Conservation (phyloP, 371 early-diverging fungal species). For the Blyttiomyces sp. region DNA sequence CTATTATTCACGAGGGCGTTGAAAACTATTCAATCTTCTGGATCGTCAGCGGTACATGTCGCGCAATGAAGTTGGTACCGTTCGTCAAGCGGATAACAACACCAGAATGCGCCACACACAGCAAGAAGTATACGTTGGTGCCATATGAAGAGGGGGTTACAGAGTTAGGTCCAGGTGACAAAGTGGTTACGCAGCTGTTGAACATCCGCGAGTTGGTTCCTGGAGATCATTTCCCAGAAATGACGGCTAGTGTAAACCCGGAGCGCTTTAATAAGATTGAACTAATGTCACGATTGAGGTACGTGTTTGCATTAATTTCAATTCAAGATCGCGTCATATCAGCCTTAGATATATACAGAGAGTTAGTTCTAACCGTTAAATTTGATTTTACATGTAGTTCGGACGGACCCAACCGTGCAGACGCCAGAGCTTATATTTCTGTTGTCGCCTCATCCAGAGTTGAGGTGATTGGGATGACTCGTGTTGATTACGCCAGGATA, state of each 20-base stretch:
- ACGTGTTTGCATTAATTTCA: not conserved
- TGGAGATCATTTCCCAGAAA: constrained; percentile 32
- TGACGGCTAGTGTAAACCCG: constrained; percentile 1
- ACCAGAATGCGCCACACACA: constrained; percentile 1
- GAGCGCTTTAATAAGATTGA: not conserved
- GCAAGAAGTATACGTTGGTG: constrained; percentile 6
- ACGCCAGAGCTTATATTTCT: constrained; percentile 18
- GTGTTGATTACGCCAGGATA: constrained; percentile 20
- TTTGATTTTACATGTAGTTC: no score
- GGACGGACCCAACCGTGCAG: constrained; percentile 10
- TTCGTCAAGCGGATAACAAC: constrained; percentile 21
- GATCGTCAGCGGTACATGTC: constrained; percentile 26
- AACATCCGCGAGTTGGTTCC: constrained; percentile 25
- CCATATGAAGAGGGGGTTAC: constrained; percentile 11
- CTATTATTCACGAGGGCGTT: constrained; percentile 27
- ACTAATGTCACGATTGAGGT: constrained; percentile 16
- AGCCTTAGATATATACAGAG: not conserved
- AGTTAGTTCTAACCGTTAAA: not conserved
- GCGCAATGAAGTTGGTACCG: constrained; percentile 28
- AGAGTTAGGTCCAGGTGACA: constrained; percentile 10
- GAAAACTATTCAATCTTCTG: constrained; percentile 22
- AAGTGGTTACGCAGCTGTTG: constrained; percentile 19
- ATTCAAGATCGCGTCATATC: constrained; percentile 5
- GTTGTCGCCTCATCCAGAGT: constrained; percentile 25
- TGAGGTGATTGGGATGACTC: constrained; percentile 25